Conservation (phyloP, 768 basidiomycete genomes). For the Leccinellum rugosiceps region DNA sequence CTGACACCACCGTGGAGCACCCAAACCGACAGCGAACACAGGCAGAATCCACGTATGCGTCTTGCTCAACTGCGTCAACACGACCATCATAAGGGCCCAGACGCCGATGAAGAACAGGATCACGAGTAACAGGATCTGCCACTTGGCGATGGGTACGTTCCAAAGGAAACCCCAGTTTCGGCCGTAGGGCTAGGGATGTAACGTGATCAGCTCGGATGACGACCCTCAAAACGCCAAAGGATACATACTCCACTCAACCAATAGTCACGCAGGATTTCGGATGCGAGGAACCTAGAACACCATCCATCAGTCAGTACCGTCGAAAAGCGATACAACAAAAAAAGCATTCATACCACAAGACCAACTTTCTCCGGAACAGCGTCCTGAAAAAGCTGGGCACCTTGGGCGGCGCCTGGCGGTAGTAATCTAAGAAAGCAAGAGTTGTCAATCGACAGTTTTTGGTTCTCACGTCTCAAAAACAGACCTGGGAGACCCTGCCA, state of each 20-base stretch:
- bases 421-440: conserved; percentile 58
- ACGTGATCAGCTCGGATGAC: conserved; percentile 7
- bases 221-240: not conserved
- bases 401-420: conserved; percentile 89
- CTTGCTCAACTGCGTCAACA: conserved; percentile 85
- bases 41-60: conserved; percentile 94
- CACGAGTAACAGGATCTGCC: conserved; percentile 79
- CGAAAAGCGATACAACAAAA: not conserved
- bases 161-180: conserved; percentile 96
- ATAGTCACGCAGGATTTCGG: conserved; percentile 89
- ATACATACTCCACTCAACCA: conserved; percentile 80
- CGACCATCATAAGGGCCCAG: conserved; percentile 71
- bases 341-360: conserved; percentile 59
- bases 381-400: conserved; percentile 91
- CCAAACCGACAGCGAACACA: conserved; percentile 92
- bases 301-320: not conserved
- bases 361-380: conserved; percentile 85
- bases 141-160: conserved; percentile 77
- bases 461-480: conserved; percentile 15
- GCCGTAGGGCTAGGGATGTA: conserved; percentile 68
- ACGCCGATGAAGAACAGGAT: conserved; percentile 82
- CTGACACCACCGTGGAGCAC: conserved; percentile 95
- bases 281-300: conserved; percentile 76
- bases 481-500: conserved; percentile 81
- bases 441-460: conserved; percentile 8